Evolutionary conservation across 2,329 filamentous ascomycete species (phyloP), one percentile per base, ranked within the genome.

Genomic region (Talaromyces albobiverticillius): DNA sequence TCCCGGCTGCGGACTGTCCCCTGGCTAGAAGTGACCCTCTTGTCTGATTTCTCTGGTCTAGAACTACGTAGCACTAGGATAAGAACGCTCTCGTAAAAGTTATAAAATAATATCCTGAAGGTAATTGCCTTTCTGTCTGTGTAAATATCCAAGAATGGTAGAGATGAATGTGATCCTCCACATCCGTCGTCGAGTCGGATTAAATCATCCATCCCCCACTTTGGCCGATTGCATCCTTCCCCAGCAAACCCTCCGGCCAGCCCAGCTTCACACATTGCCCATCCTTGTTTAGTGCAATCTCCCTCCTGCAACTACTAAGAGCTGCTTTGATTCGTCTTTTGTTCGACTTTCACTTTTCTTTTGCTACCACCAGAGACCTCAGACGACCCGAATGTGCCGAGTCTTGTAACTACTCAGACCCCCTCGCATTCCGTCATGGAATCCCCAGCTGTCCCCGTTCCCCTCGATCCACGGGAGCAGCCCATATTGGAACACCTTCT

Each of bases 401-500:
- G 36, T 41, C 29, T 38, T 49, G 25, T 49, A 29, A 29, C 11
- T 47, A 4, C 14, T 34, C 40, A 34, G 25, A 11, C 20, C 32
- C 9, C 11, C 31, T 11, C 14, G 9, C 25, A 16, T 23, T 34
- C 29, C 58, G 81, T 81, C 79, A 82, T 83, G 67, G 84, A 86
- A 67, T 86, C 83, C 56, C 84, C 84, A 53, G 76, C 80, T 56
- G 73, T 80, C 61, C 78, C 78, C 64, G 72, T 78, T 60, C 83
- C 83, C 67, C 76, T 85, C 61, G 82, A 85, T 68, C 80, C 83
- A 62, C 76, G 77, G 61, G 84, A 87, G 71, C 82, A 85, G 69
- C 83, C 83, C 54, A 85, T 87, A 64, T 78, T 86, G 57, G 83
- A 86, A 65, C 76, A 76, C 59, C 72, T 85, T 61, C 75, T 84